These are phyloP conservation scores for Candida broadrunensis DNA, from an alignment of 805 yeast species.

Conservation along the genomic window DNA sequence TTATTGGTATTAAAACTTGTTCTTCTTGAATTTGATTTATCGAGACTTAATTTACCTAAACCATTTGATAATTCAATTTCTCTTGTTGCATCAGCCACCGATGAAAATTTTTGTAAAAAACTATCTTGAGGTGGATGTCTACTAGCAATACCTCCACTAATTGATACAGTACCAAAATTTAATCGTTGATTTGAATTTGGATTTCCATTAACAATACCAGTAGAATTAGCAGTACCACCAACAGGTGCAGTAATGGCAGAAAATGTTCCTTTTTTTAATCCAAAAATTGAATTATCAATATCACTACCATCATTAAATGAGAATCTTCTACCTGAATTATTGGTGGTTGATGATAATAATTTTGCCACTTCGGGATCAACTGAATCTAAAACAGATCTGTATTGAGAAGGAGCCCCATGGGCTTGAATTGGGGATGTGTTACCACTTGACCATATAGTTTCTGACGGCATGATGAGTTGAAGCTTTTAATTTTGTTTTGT, in stretches of 20 bases:
- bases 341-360: conserved; percentile 16
- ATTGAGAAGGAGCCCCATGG: conserved; percentile 14
- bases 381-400: conserved; percentile 31
- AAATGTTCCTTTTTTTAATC: conserved; percentile 46
- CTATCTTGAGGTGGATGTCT: conserved; percentile 46
- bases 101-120: conserved; percentile 60
- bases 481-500: too few relatives aligned
- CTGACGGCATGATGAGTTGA: conserved; percentile 40
- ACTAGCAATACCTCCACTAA: conserved; percentile 52
- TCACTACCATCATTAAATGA: conserved; percentile 45
- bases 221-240: conserved; percentile 18
- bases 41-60: conserved; percentile 35
- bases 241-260: conserved; percentile 48
- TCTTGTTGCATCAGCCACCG: conserved; percentile 67
- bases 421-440: conserved; percentile 19
- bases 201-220: not conserved
- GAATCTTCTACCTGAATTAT: conserved; percentile 28
- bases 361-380: conserved; percentile 42
- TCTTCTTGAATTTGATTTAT: conserved; percentile 37
- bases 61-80: conserved; percentile 54
- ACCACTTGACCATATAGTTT: conserved; percentile 42
- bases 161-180: conserved; percentile 58
- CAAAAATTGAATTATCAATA: conserved; percentile 39
- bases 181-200: conserved; percentile 17
- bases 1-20: conserved; percentile 44